Base-by-base conservation (phyloP, 345 rosid genomes). In the Eucalyptus marginata region DNA sequence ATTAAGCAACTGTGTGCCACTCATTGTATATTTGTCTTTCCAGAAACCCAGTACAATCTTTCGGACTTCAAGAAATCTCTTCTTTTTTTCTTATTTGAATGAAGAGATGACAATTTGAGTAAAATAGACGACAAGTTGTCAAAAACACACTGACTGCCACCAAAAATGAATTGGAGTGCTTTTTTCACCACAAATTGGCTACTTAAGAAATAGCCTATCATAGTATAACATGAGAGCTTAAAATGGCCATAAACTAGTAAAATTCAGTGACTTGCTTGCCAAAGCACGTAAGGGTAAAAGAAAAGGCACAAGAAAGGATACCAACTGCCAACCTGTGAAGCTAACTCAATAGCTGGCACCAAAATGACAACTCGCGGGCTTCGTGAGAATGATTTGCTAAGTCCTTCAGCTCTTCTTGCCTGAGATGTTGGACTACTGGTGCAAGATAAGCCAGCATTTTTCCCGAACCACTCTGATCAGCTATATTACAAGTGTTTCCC, bases 301-400 rank as follows among this genome's bases (percentile, higher is more conserved):
- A 87, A 64, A 84, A 44, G 50, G 80, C 16, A 51, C 52, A 86
- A 80, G 80, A 66, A 43, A 58, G 85, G 44, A 36, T 43, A 51
- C 58, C 7, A 87, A 88, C 33, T 87, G 87, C 91, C 76, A 87
- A 97, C 99, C 96, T 97, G 99, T 83, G 98, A 96, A 68, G 98
- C 99, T 93, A 97, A 90, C 94, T 97, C 98, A 90, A 98, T 95
- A 16, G 99, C 96, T 51, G 97, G 99, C 86, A 93, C 98, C 88
- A 96, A 89, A 89, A 95, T 90, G 91, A 96, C 93, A 18, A 93
- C 95, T 87, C 93, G 94, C 91, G 98, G 99, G 92, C 95, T 93
- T 49, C 88, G 91, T 54, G 96, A 87, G 86, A 93, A 92, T 24
- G 96, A 92, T 89, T 93, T 91, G 90, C 95, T 91, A 87, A n/a